These are phyloP conservation scores for Wolfiporia cocos DNA, from an alignment of 1,284 basidiomycete genomes.

Conservation along the genomic window DNA sequence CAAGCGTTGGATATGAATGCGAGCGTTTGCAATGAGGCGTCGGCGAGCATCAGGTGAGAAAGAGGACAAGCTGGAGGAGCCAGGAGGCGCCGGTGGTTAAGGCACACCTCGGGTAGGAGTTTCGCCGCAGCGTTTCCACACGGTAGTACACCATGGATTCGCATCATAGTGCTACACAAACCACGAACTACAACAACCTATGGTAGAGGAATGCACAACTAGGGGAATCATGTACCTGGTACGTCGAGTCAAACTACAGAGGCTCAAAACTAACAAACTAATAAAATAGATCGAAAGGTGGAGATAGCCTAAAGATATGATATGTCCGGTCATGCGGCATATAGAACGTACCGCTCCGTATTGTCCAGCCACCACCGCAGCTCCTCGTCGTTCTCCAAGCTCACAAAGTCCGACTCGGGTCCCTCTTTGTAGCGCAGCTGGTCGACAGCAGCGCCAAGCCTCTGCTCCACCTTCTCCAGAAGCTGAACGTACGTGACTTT, in stretches of 20 bases:
- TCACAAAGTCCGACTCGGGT: constrained; percentile 56
- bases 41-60: not conserved
- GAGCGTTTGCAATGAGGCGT: constrained; percentile 8
- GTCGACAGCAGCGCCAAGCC: constrained; percentile 74
- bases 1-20: constrained; percentile 3
- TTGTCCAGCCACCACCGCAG: constrained; percentile 77
- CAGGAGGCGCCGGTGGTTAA: not conserved
- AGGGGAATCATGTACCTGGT: constrained; percentile 6
- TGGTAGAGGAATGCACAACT: constrained; percentile 12
- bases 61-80: not conserved
- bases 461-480: constrained; percentile 85
- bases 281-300: constrained; percentile 21
- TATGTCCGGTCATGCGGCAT: constrained; percentile 52
- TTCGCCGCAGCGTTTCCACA: too few relatives aligned
- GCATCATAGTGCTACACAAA: constrained; percentile 7
- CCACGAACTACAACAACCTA: constrained; percentile 8
- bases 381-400: constrained; percentile 65
- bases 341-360: constrained; percentile 86
- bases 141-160: constrained; percentile 4
- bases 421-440: constrained; percentile 74
- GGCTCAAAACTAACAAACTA: constrained; percentile 18
- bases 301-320: constrained; percentile 10
- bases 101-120: constrained; percentile 1
- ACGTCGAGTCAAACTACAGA: constrained; percentile 9
- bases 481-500: constrained; percentile 81